These are phyloP conservation scores for Kazachstania psychrophila DNA, from an alignment of 805 yeast genomes.

Conservation along the genomic window DNA sequence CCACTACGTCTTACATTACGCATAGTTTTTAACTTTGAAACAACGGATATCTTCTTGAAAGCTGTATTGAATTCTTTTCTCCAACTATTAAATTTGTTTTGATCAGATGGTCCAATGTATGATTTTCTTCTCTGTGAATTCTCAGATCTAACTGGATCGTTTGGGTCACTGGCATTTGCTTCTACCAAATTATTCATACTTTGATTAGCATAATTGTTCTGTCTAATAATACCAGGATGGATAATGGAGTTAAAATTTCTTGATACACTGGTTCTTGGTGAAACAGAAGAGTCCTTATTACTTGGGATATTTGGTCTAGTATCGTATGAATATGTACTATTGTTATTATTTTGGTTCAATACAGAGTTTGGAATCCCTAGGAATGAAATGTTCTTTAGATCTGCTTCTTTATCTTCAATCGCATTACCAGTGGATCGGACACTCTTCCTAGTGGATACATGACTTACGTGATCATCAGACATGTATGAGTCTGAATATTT, in stretches of 20 bases:
- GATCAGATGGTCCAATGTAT: slow-evolving; percentile 2
- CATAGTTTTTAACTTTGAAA: slow-evolving; percentile 12
- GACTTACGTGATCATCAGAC: too few species aligned
- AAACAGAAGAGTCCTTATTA: background rate
- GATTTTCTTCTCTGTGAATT: slow-evolving; percentile 6
- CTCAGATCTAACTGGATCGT: background rate
- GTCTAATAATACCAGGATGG: too few species aligned
- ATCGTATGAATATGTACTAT: too few species aligned
- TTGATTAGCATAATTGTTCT: background rate
- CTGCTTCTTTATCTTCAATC: slow-evolving; percentile 22
- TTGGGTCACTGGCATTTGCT: too few species aligned
- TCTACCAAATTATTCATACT: background rate
- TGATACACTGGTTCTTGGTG: background rate
- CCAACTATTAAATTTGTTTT: slow-evolving; percentile 10
- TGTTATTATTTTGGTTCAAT: slow-evolving; percentile 1
- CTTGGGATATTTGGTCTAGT: too few species aligned
- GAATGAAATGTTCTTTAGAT: slow-evolving; percentile 22
- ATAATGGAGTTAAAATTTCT: too few species aligned
- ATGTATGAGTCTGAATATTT: too few species aligned
- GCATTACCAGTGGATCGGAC: too few species aligned
- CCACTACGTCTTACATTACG: background rate
- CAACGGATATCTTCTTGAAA: slow-evolving; percentile 16
- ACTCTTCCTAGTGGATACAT: too few species aligned
- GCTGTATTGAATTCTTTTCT: slow-evolving; percentile 25
- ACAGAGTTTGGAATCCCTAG: slow-evolving; percentile 27